phyloP scores from a whole-genome alignment of 768 basidiomycete species.

The Tricholoma bakamatsutake region DNA sequence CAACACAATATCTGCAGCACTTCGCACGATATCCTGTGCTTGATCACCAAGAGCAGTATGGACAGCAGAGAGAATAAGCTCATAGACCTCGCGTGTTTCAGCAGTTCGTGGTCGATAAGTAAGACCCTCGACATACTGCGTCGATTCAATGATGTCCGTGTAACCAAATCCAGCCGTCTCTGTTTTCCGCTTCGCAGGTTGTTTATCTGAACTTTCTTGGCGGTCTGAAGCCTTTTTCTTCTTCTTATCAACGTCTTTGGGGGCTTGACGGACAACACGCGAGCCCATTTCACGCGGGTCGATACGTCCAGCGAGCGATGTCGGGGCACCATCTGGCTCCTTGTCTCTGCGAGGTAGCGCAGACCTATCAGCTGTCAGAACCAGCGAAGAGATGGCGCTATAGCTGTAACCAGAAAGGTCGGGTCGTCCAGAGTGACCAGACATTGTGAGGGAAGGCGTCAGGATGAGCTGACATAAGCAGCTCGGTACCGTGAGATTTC shows the following conservation, averaged over 20 bases:
- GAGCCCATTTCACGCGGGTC: constrained; percentile 92
- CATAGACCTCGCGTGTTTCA: constrained; percentile 92
- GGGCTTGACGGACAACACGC: constrained; percentile 72
- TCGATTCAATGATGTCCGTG: constrained; percentile 90
- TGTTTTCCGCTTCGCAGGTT: constrained; percentile 48
- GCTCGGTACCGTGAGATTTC: too few species aligned
- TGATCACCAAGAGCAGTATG: constrained; percentile 88
- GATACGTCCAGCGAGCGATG: constrained; percentile 87
- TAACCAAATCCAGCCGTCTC: constrained; percentile 72
- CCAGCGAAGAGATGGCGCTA: constrained; percentile 89
- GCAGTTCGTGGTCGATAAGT: constrained; percentile 90
- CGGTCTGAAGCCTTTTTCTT: constrained; percentile 75
- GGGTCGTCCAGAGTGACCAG: constrained; percentile 42
- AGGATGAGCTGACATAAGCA: too few species aligned
- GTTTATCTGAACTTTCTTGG: constrained; percentile 53
- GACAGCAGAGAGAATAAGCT: constrained; percentile 79
- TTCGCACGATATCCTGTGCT: constrained; percentile 92
- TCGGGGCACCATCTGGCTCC: constrained; percentile 95
- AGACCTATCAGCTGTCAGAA: constrained; percentile 86
- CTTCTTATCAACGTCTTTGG: constrained; percentile 90
- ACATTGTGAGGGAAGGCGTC: constrained; percentile 9
- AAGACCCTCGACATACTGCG: constrained; percentile 88
- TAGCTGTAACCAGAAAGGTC: constrained; percentile 95
- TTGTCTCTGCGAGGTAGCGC: constrained; percentile 81
- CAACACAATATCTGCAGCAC: constrained; percentile 89